These are phyloP conservation scores for Globisporangium polare DNA, from an alignment of 352 stramenopile genomes.

Conservation along the genomic window DNA sequence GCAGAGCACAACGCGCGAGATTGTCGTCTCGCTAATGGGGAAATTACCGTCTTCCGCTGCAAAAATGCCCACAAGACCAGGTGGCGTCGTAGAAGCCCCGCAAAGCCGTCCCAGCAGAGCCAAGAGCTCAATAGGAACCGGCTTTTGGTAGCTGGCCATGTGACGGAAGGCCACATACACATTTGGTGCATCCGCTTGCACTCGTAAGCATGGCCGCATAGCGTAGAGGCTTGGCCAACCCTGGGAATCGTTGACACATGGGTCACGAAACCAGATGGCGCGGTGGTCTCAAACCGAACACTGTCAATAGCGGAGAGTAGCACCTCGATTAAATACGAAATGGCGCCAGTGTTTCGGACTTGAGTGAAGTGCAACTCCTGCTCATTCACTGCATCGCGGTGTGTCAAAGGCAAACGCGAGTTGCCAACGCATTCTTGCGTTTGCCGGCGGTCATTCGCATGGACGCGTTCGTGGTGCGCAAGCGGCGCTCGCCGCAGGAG, in stretches of 20 bases:
- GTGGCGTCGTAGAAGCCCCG: not conserved
- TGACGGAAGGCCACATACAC: too few relatives aligned
- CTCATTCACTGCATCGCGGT: not conserved
- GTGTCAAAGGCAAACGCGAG: not conserved
- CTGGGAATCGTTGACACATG: constrained; percentile 5
- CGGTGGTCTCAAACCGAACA: not conserved
- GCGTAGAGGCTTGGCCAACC: constrained; percentile 1
- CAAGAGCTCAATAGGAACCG: not conserved
- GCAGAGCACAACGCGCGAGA: not conserved
- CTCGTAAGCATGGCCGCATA: not conserved
- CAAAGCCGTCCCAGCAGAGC: not conserved
- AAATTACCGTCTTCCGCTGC: not conserved
- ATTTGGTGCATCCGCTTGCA: not conserved
- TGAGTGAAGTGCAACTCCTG: not conserved
- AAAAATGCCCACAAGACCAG: not conserved
- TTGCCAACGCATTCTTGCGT: not conserved
- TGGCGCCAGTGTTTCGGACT: not conserved
- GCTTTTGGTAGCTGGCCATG: not conserved
- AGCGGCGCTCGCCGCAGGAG: constrained; percentile 9
- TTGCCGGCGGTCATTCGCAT: constrained; percentile 18
- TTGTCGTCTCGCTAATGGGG: not conserved
- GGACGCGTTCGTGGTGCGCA: constrained; percentile 58
- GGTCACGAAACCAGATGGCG: constrained; percentile 7
- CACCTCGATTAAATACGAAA: constrained; percentile 2
- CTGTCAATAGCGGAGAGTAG: constrained; percentile 1